Percentiles rank a stretch among this genome's conserved stretches.
These are phyloP conservation scores for Bonia amplexicaulis DNA, from an alignment of 176 grass and related monocot species.

Conservation along the genomic window DNA sequence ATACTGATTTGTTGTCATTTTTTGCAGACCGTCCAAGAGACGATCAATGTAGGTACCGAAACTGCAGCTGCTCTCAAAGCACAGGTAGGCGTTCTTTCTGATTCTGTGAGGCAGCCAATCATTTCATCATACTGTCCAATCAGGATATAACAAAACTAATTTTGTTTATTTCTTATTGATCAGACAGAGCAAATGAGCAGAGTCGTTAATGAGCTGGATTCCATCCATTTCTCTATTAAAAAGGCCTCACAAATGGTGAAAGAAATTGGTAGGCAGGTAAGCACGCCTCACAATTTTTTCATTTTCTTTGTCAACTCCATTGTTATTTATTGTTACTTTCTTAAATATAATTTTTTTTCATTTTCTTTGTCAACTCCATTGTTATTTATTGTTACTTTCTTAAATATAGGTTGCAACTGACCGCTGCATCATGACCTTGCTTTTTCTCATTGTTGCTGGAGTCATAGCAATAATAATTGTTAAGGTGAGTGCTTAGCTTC, in stretches of 20 bases:
- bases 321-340: neutral
- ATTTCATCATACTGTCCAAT: conserved; percentile 6
- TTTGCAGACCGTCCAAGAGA: conserved; percentile 85
- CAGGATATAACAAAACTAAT: neutral
- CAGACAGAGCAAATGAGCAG: conserved; percentile 99
- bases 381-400: neutral
- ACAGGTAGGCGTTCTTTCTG: conserved; percentile 43
- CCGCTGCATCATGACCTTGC: conserved; percentile 88
- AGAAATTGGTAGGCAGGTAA: conserved; percentile 88
- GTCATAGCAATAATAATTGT: conserved; percentile 87
- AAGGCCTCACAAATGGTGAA: conserved; percentile 91
- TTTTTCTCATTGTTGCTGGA: conserved; percentile 90
- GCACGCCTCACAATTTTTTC: neutral
- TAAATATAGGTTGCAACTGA: conserved; percentile 81
- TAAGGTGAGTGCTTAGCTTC: conserved; percentile 53
- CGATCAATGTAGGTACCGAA: conserved; percentile 83
- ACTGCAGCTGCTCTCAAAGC: conserved; percentile 89
- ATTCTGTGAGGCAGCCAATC: conserved; percentile 1
- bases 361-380: neutral
- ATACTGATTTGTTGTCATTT: conserved; percentile 29
- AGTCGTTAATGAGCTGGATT: conserved; percentile 91
- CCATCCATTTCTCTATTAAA: conserved; percentile 97
- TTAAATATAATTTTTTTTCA: neutral
- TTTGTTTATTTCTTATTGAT: conserved; percentile 29
- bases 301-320: neutral